Percentiles rank a stretch among this genome's conserved stretches.
These are phyloP conservation scores for Globisporangium yorkense DNA, from an alignment of 352 stramenopile species.

Conservation along the genomic window DNA sequence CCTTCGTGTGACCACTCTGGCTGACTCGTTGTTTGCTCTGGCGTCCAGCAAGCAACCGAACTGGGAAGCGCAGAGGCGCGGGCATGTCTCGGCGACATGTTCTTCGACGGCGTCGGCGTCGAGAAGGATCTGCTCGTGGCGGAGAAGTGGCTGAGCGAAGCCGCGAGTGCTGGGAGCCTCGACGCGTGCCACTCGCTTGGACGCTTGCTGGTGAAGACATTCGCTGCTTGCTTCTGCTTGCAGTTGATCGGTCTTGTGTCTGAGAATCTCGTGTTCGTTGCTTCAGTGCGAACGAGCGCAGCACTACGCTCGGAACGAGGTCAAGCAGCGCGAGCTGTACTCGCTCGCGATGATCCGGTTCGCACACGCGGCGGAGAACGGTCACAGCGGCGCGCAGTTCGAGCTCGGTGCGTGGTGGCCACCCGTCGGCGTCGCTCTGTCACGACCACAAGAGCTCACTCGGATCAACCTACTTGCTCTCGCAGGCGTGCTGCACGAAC, in stretches of 20 bases:
- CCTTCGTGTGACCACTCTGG: neutral
- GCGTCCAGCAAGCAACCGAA: conserved; percentile 40
- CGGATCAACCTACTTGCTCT: neutral
- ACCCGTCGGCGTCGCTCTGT: neutral
- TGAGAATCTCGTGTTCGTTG: neutral
- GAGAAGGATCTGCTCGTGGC: conserved; percentile 52
- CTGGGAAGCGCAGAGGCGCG: conserved; percentile 36
- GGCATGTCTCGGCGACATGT: conserved; percentile 62
- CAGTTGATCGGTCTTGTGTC: neutral
- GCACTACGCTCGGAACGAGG: conserved; percentile 23
- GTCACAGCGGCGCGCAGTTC: conserved; percentile 50
- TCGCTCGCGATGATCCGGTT: conserved; percentile 34
- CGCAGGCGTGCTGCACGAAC: conserved; percentile 29
- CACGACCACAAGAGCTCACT: neutral
- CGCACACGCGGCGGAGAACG: conserved; percentile 41
- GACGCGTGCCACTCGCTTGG: conserved; percentile 49
- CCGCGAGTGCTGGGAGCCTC: conserved; percentile 25
- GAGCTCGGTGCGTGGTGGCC: conserved; percentile 23
- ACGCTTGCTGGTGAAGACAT: conserved; percentile 32
- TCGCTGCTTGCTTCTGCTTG: neutral
- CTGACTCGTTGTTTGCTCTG: neutral
- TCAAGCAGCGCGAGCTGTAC: conserved; percentile 32
- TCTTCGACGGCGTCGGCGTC: conserved; percentile 31
- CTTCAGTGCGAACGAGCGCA: conserved; percentile 42
- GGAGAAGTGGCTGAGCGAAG: conserved; percentile 45